A percentile compares a stretch with the other conserved stretches of the same genome.
Conservation (phyloP, 148 eudicot genomes). For the Mesembryanthemum crystallinum region DNA sequence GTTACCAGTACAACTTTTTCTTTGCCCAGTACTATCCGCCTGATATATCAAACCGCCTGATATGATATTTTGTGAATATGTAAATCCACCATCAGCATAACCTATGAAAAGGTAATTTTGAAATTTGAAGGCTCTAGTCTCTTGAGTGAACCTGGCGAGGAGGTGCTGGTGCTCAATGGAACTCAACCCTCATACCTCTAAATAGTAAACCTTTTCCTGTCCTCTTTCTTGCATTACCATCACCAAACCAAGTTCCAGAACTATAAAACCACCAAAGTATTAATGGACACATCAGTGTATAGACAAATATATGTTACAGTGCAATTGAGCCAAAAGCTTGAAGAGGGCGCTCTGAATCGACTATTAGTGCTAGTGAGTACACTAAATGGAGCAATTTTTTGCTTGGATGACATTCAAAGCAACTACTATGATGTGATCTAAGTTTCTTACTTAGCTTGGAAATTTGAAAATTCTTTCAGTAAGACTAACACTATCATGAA, state of each 20-base stretch:
- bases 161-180: neutral
- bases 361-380: too few species aligned
- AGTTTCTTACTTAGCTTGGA: neutral
- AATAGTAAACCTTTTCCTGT: neutral
- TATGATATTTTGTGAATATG: too few species aligned
- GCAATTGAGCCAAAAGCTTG: neutral
- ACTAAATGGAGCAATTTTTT: neutral
- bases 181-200: neutral
- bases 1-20: too few species aligned
- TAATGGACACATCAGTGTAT: too few species aligned
- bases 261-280: too few species aligned
- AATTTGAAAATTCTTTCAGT: neutral
- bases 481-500: neutral
- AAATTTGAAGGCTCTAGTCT: neutral
- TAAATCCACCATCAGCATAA: too few species aligned
- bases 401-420: neutral
- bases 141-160: neutral
- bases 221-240: neutral
- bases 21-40: too few species aligned
- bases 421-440: neutral
- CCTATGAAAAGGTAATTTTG: too few species aligned
- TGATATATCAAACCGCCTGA: too few species aligned
- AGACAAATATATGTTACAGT: neutral
- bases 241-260: neutral
- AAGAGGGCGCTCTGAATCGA: neutral